phyloP scores from a whole-genome alignment of 1,139 yeast species.

The Wickerhamiella pararugosa region DNA sequence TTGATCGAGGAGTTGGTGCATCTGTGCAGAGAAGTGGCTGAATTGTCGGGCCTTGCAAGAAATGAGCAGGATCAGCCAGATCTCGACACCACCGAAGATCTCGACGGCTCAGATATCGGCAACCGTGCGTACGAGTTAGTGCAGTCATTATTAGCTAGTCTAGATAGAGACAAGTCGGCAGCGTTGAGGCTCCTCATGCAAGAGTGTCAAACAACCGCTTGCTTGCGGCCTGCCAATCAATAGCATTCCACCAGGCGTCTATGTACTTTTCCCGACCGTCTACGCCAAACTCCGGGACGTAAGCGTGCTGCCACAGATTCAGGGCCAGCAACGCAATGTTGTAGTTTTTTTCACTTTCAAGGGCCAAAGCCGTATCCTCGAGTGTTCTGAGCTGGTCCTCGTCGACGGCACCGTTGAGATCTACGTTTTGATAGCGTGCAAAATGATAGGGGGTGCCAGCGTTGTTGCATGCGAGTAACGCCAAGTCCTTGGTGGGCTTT shows the following conservation, averaged over 20 bases:
- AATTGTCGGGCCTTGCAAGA: no score
- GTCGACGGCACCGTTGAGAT: conserved; percentile 57
- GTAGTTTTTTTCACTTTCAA: conserved; percentile 40
- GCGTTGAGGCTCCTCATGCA: conserved; percentile 10
- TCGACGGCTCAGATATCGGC: no score
- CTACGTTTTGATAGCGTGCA: conserved; percentile 60
- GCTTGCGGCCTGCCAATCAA: conserved; percentile 72
- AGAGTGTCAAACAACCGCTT: conserved; percentile 17
- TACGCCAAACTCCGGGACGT: conserved; percentile 68
- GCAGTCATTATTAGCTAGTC: conserved; percentile 9
- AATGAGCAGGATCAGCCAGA: no score
- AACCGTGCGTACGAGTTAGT: conserved; percentile 12
- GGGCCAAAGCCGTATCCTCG: conserved; percentile 33
- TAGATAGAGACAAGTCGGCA: conserved; percentile 9
- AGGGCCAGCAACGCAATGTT: conserved; percentile 66
- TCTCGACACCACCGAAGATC: no score
- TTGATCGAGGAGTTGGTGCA: no score
- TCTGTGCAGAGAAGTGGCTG: no score
- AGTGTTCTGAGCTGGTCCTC: conserved; percentile 27
- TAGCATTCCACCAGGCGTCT: conserved; percentile 58
- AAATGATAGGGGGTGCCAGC: conserved; percentile 86
- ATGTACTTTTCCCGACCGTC: conserved; percentile 61
- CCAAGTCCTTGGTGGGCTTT: conserved; percentile 47
- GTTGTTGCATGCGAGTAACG: conserved; percentile 48
- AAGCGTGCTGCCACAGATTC: conserved; percentile 83